These are phyloP conservation scores for Madurella mycetomatis DNA, from an alignment of 2,329 filamentous ascomycete genomes.

Conservation along the genomic window DNA sequence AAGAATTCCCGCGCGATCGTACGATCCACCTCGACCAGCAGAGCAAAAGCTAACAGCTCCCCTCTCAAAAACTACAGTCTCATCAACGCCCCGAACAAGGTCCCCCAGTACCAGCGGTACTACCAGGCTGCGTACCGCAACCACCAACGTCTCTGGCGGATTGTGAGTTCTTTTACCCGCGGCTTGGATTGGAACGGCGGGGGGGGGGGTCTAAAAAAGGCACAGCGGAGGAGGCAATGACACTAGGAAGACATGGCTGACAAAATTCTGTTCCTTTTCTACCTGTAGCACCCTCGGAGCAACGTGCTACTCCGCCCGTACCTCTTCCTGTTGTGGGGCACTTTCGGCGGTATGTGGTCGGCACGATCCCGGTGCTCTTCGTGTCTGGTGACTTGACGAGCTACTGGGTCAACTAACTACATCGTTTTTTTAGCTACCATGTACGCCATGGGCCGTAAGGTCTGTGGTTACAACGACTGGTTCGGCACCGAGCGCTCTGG, in stretches of 20 bases:
- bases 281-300: constrained; percentile 58
- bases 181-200: constrained; percentile 1
- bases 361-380: neutral
- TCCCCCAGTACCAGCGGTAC: constrained; percentile 67
- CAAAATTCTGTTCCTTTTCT: constrained; percentile 16
- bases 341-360: constrained; percentile 53
- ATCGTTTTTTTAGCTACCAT: constrained; percentile 43
- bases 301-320: constrained; percentile 64
- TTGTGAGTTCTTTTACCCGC: constrained; percentile 55
- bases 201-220: neutral
- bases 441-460: constrained; percentile 71
- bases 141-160: constrained; percentile 69
- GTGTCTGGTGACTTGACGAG: neutral
- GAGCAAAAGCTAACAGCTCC: constrained; percentile 27
- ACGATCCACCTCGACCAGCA: constrained; percentile 13
- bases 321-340: constrained; percentile 59
- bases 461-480: constrained; percentile 76
- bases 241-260: constrained; percentile 19
- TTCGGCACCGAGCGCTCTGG: constrained; percentile 49
- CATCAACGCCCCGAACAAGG: constrained; percentile 70
- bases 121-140: constrained; percentile 70
- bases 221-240: neutral
- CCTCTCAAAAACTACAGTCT: constrained; percentile 36
- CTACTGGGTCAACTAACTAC: too few species aligned
- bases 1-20: constrained; percentile 10